These are phyloP conservation scores for Amaranthus tricolor DNA, from an alignment of 179 eudicot species.

Conservation along the genomic window DNA sequence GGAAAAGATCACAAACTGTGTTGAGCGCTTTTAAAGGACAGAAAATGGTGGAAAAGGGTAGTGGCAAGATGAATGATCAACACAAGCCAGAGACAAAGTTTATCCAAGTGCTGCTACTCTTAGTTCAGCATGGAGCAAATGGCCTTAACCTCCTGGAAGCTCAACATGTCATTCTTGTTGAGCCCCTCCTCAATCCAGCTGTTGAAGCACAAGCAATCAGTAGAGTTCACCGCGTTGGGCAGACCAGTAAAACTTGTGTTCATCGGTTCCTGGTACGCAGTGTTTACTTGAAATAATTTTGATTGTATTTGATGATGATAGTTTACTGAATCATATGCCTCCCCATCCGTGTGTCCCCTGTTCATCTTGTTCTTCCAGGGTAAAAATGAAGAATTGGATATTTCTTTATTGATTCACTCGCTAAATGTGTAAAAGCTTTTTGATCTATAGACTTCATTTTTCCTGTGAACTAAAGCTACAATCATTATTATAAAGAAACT, in stretches of 20 bases:
- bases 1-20: conserved; percentile 70
- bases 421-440: no score
- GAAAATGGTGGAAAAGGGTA: conserved; percentile 25
- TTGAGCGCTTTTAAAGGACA: conserved; percentile 75
- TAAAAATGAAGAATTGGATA: no score
- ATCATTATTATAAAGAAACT: no score
- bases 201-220: conserved; percentile 97
- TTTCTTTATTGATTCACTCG: no score
- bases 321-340: not conserved
- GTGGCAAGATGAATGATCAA: conserved; percentile 22
- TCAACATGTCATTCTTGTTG: conserved; percentile 92
- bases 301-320: no score
- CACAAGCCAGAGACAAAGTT: conserved; percentile 32
- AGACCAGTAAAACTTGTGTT: conserved; percentile 64
- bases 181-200: conserved; percentile 92
- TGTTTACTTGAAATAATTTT: not conserved
- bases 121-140: conserved; percentile 91
- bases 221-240: conserved; percentile 93
- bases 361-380: no score
- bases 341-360: not conserved
- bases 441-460: no score
- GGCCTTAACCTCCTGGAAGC: conserved; percentile 98
- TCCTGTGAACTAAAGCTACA: no score
- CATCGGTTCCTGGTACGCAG: conserved; percentile 79
- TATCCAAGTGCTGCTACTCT: conserved; percentile 69